These are phyloP conservation scores for Quercus cerris DNA, from an alignment of 306 rosid genomes.

Conservation along the genomic window DNA sequence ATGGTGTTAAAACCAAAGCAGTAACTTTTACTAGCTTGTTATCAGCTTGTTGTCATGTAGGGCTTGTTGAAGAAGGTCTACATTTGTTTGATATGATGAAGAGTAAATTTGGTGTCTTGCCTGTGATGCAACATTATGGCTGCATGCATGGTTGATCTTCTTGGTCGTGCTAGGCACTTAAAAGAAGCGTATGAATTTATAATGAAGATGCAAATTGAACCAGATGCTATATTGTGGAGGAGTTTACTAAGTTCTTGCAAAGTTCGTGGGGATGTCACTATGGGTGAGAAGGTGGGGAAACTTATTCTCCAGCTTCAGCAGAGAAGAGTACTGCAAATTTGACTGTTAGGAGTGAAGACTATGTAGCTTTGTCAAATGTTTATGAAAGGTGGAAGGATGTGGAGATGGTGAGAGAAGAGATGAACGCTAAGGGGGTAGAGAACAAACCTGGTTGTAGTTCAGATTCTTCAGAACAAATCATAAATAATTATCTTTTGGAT, in stretches of 20 bases:
- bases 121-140: conserved; percentile 60
- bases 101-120: conserved; percentile 38
- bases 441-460: conserved; percentile 61
- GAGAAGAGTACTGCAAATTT: conserved; percentile 15
- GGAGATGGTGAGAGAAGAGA: conserved; percentile 55
- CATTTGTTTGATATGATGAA: conserved; percentile 46
- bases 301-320: conserved; percentile 43
- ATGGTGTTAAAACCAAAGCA: conserved; percentile 56
- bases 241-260: conserved; percentile 66
- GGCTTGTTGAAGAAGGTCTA: conserved; percentile 59
- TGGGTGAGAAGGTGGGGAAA: conserved; percentile 84
- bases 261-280: conserved; percentile 50
- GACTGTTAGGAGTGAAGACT: conserved; percentile 54
- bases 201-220: conserved; percentile 41
- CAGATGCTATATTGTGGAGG: conserved; percentile 69
- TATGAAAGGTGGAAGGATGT: conserved; percentile 75
- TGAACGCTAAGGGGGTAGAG: conserved; percentile 50
- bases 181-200: conserved; percentile 59
- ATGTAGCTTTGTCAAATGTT: conserved; percentile 71
- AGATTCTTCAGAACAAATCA: conserved; percentile 30
- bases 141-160: conserved; percentile 63
- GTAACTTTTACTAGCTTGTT: conserved; percentile 48
- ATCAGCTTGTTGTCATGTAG: conserved; percentile 69
- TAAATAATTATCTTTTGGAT: conserved; percentile 11
- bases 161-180: conserved; percentile 60